These are phyloP conservation scores for Sindora glabra DNA, from an alignment of 306 rosid genomes.

Conservation along the genomic window DNA sequence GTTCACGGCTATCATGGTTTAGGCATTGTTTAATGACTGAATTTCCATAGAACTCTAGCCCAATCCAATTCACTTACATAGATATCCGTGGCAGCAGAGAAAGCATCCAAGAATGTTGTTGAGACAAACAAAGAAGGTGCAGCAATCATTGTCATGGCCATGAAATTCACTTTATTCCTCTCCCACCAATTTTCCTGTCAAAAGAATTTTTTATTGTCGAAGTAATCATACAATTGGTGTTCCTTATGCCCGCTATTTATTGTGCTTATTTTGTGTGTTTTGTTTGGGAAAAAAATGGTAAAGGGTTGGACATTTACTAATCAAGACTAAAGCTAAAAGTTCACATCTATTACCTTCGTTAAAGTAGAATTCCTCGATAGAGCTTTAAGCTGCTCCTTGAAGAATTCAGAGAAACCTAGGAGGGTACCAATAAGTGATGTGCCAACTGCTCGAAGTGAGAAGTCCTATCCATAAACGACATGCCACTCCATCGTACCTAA, in stretches of 20 bases:
- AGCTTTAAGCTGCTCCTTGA: conserved; percentile 56
- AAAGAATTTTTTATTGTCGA: background rate
- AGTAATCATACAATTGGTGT: conserved; percentile 6
- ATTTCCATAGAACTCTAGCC: background rate
- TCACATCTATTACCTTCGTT: conserved; percentile 16
- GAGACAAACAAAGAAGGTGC: conserved; percentile 56
- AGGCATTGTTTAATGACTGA: background rate
- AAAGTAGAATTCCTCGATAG: conserved; percentile 20
- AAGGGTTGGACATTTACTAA: background rate
- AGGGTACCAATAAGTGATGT: conserved; percentile 66
- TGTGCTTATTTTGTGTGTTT: background rate
- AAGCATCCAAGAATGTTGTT: conserved; percentile 47
- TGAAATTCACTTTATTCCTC: conserved; percentile 32
- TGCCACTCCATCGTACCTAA: conserved; percentile 51
- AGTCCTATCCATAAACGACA: conserved; percentile 64
- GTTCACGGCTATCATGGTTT: background rate
- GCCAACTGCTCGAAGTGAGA: conserved; percentile 64
- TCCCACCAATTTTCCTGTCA: conserved; percentile 46
- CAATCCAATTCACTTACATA: conserved; percentile 39
- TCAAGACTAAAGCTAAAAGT: background rate
- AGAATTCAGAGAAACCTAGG: conserved; percentile 59
- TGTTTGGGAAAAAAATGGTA: background rate
- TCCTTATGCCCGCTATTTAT: background rate
- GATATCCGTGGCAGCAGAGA: conserved; percentile 62
- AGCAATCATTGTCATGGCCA: conserved; percentile 49